These are phyloP conservation scores for Paraphoma sp. DNA, from an alignment of 2,329 filamentous ascomycete genomes.

Conservation along the genomic window DNA sequence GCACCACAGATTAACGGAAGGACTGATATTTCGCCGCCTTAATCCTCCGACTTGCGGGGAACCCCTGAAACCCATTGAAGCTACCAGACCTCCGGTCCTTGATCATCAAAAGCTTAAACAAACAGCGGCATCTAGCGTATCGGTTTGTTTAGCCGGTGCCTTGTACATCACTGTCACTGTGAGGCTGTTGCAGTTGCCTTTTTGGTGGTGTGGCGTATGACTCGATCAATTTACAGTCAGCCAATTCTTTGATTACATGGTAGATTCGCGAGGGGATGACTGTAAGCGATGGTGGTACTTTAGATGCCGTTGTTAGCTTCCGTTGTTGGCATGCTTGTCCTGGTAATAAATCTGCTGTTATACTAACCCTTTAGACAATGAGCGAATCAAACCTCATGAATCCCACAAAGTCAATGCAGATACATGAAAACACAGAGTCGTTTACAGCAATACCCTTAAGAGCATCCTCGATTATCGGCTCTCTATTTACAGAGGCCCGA, in stretches of 20 bases:
- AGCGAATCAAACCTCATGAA: neutral
- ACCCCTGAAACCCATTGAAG: neutral
- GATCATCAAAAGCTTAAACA: neutral
- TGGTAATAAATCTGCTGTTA: no score
- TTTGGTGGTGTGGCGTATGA: no score
- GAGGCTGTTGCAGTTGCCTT: neutral
- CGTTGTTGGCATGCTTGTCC: no score
- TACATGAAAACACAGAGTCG: no score
- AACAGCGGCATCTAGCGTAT: neutral
- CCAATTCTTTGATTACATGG: no score
- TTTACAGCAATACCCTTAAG: no score
- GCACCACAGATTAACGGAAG: neutral
- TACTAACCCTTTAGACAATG: no score
- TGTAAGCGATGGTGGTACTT: neutral
- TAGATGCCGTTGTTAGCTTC: neutral
- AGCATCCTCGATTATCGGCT: no score
- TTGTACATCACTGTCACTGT: neutral
- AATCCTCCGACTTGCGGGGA: conserved; percentile 7
- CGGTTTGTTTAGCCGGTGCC: neutral
- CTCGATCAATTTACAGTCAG: no score
- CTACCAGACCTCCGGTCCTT: neutral
- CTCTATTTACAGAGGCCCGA: no score
- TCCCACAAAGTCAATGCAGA: no score
- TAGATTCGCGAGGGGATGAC: neutral
- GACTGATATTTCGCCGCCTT: neutral